These are phyloP conservation scores for Graphiopsis chlorocephala DNA, from an alignment of 2,329 filamentous ascomycete genomes.

Conservation along the genomic window DNA sequence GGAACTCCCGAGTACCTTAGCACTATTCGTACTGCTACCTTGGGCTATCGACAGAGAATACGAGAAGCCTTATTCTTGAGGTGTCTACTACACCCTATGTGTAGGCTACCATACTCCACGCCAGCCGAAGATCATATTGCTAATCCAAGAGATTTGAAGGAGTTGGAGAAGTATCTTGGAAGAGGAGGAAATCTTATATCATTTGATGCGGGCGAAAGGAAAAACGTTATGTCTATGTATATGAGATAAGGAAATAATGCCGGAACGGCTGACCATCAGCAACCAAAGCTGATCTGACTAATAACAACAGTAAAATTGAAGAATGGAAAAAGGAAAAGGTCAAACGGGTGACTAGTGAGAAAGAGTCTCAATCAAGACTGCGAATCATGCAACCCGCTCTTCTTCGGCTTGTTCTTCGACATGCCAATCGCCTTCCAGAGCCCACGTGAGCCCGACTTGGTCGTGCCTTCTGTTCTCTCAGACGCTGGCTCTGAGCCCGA, in stretches of 20 bases:
- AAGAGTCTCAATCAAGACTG: background rate
- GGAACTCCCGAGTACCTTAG: no score
- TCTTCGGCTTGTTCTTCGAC: constrained; percentile 9
- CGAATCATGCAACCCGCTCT: background rate
- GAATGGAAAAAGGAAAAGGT: background rate
- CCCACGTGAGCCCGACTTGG: background rate
- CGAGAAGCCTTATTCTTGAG: no score
- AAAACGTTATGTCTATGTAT: no score
- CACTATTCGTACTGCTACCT: no score
- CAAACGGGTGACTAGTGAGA: background rate
- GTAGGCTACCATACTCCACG: no score
- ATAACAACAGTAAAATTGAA: background rate
- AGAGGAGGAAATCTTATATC: no score
- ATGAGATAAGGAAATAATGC: background rate
- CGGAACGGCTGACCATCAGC: background rate
- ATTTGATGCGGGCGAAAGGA: no score
- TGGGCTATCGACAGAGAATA: no score
- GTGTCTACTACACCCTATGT: no score
- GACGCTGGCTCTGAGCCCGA: constrained; percentile 8
- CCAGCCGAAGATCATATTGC: no score
- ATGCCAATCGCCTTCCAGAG: constrained; percentile 13
- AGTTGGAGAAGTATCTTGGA: no score
- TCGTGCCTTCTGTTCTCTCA: background rate
- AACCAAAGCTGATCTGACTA: background rate
- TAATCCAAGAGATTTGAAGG: no score